These are phyloP conservation scores for Teratosphaeria destructans DNA, from an alignment of 2,329 filamentous ascomycete species.

Conservation along the genomic window DNA sequence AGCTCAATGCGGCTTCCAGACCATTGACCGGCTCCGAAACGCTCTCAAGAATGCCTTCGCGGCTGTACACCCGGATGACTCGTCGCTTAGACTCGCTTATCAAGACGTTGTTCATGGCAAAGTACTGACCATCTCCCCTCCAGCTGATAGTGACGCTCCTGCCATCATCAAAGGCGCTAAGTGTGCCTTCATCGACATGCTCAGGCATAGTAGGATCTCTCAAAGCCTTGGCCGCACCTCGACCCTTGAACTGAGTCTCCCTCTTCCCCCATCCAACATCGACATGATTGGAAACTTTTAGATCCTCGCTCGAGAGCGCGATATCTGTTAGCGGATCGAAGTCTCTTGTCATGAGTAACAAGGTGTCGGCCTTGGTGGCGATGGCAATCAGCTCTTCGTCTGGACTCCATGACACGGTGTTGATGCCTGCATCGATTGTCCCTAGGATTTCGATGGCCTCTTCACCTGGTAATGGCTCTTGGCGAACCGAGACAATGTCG, in stretches of 20 bases:
- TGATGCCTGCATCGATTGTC: conserved; percentile 84
- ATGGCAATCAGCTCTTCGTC: conserved; percentile 86
- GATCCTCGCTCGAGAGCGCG: conserved; percentile 61
- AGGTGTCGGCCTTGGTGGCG: conserved; percentile 64
- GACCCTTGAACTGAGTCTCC: conserved; percentile 92
- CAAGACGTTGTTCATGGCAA: conserved; percentile 77
- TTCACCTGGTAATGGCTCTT: conserved; percentile 54
- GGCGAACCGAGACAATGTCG: conserved; percentile 77
- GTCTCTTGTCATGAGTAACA: conserved; percentile 84
- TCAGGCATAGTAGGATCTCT: conserved; percentile 92
- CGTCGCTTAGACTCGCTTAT: conserved; percentile 57
- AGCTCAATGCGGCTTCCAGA: conserved; percentile 77
- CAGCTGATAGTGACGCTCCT: conserved; percentile 64
- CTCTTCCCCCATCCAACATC: conserved; percentile 97
- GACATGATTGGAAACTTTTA: conserved; percentile 77
- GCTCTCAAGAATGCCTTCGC: conserved; percentile 83
- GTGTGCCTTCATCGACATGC: conserved; percentile 70
- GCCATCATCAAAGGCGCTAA: conserved; percentile 65
- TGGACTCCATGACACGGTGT: conserved; percentile 83
- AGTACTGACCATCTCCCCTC: conserved; percentile 86
- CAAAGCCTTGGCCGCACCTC: conserved; percentile 60
- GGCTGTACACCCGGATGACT: conserved; percentile 78
- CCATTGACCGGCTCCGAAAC: conserved; percentile 91
- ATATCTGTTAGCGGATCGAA: conserved; percentile 78
- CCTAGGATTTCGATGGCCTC: conserved; percentile 93